A percentile compares a stretch with the other conserved stretches of the same genome.
Evolutionary conservation across 2,329 filamentous ascomycete genomes (phyloP).

Genomic region (Trichophyton verrucosum): DNA sequence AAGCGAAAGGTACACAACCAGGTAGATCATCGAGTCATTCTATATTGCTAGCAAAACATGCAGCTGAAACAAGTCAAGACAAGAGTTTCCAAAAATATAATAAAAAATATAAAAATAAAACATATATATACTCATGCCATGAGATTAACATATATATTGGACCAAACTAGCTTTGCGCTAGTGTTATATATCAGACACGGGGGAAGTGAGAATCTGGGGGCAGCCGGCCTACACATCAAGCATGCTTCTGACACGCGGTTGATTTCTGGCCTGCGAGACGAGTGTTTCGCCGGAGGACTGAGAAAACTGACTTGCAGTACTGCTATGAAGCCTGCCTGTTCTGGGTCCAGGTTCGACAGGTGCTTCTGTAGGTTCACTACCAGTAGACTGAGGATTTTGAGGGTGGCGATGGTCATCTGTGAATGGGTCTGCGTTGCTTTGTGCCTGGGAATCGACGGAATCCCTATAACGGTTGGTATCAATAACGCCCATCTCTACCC

Average conservation of each 20-base stretch:
- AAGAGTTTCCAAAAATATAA: background rate
- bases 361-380: background rate
- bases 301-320: conserved; percentile 7
- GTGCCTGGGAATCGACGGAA: background rate
- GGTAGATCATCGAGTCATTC: background rate
- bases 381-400: background rate
- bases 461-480: conserved; percentile 11
- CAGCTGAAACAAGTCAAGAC: too few species aligned
- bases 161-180: background rate
- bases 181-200: background rate
- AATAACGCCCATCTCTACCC: conserved; percentile 30
- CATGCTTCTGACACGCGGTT: conserved; percentile 12
- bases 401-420: conserved; percentile 1
- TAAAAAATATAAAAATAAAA: too few species aligned
- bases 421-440: conserved; percentile 6
- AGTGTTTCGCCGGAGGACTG: conserved; percentile 11
- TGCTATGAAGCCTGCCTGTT: background rate
- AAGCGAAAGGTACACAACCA: background rate
- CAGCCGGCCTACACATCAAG: conserved; percentile 8
- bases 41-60: background rate
- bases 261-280: conserved; percentile 8
- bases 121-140: background rate
- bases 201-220: background rate
- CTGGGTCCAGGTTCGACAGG: background rate
- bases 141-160: background rate